Evolutionary conservation across 2,329 filamentous ascomycete species (phyloP), one percentile per base, ranked within the genome.

Genomic region (Botrytis hyacinthi): DNA sequence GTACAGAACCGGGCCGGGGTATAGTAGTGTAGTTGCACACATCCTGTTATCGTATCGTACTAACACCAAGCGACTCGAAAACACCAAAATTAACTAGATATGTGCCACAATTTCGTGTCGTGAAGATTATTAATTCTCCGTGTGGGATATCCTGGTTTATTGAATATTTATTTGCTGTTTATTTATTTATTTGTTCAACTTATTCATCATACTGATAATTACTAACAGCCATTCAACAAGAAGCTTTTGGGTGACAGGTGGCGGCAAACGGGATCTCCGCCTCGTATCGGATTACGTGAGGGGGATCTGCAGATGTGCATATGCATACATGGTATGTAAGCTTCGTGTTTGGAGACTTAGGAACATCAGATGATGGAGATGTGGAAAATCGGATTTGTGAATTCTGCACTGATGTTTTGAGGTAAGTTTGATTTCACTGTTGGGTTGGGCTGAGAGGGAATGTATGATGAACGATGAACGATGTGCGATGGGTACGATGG

Each of bases 281-380:
- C 69, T 51, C 69, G 69, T 71, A 71, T 71, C 26, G 42, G 59
- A 71, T 71, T 71, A 65, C 59, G 32, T 71, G 69, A 65, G 69
- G 69, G 26, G 22, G 46, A 29, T 67, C 65, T 67, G 32, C 65
- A 40, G 22, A 16, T 37, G 8, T 61, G 35, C 26, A 32, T 18
- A 26, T 26, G 9, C 12, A 7, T 8, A 14, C 2, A 54, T n/a
- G 48, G 32, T 32, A 37, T 71, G 46, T 71, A 71, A 65, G 44
- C 59, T 51, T 65, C 69, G 69, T 71, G 57, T 71, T 71, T 46
- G 42, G 32, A 20, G 8, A 3, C 20, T 29, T n/a, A 12, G 35
- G 3, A 42, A 22, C n/a, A 54, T 67, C 65, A 54, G 65, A 54
- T 67, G 65, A 54, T 29, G 18, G 14, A 7, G 42, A 40, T n/a